Base-by-base conservation (phyloP, 257 asterid genomes). In the Linaria vulgaris region DNA sequence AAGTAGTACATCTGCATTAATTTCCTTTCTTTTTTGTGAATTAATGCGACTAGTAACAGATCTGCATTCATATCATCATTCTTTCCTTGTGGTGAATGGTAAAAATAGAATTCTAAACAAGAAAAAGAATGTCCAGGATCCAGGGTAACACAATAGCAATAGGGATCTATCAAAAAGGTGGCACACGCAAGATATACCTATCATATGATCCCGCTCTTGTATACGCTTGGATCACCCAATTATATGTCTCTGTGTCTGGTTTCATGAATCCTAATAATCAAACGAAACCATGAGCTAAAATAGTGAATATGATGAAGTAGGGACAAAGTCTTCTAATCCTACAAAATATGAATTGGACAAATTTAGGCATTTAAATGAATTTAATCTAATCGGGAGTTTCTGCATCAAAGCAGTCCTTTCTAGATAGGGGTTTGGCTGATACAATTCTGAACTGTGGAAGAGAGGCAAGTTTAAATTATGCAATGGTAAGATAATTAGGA, bases 191-290 rank as follows among this genome's bases (percentile, higher is more conserved):
- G 10, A 50, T 12, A 67, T 72, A 88, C 98, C 99, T 92, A 76
- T 92, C 96, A 78, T 92, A 92, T 57, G 99, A 83, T 67, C 89
- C 99, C 9, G 97, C 99, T 80, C 99, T 87, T 62, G 99, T 89
- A 71, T 85, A 89, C 67, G 99, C 97, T 82, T 89, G 99, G 82
- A 92, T 92, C 76, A 92, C 96, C 96, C 97, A 92, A 81, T 92
- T 92, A 76, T 92, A 92, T 31, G 99, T 85, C 85, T 92, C 99
- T 27, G 97, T 82, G 70, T 92, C 90, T 54, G 99, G 99, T 74
- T 92, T 92, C 99, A 92, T 92, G 79, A 17, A 78, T 71, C 69
- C 99, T 92, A 63, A 65, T 72, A 74, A 85, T 64, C 68, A 76
- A 69, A 57, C 67, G 69, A 69, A 68, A 63, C 56, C 70, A 66